Evolutionary conservation across 2,329 filamentous ascomycete genomes (phyloP), one percentile per base, ranked within the genome.

Genomic region (Aphanoascus verrucosus): DNA sequence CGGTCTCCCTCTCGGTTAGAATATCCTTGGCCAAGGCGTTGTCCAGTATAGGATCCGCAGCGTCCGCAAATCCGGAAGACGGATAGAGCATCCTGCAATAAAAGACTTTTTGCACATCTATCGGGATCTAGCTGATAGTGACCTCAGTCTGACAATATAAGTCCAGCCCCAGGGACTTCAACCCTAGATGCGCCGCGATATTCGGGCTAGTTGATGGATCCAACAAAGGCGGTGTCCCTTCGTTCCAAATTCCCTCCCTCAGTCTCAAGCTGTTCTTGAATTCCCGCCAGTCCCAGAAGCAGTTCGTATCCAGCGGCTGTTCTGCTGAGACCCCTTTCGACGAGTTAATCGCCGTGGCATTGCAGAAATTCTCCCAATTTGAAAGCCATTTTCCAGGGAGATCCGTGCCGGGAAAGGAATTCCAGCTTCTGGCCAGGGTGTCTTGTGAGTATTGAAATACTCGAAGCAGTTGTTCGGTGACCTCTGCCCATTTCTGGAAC

Each of bases 241-340:
- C 5, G 12, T 37, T 37, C 35, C 35, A 11, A 37, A 37, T 37
- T 37, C 35, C 5, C 35, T 51, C 38, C n/a, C 48, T 51, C 17
- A 23, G 37, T 5, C 17, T 15, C 23, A 51, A 11, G 15, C 37
- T 37, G 5, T 12, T 15, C 31, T 51, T 37, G 32, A 43, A 42
- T 32, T 42, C 48, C 12, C 20, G 17, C 48, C 48, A 51, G 19
- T 51, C 28, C 48, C 48, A 51, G 37, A 23, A 42, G 17, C n/a
- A 51, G 9, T 42, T 23, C 8, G 48, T 15, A 49, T 12, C 9
- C 14, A n/a, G 12, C 31, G 31, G 7, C 17, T 17, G 35, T n/a
- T 12, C n/a, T n/a, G n/a, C 11, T 37, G 35, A n/a, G 35, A 3
- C 8, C 35, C 12, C 5, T 12, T 37, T 37, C 35, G 11, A 37